Conservation (phyloP, 805 yeast species). For the Pachysolen tannophilus region DNA sequence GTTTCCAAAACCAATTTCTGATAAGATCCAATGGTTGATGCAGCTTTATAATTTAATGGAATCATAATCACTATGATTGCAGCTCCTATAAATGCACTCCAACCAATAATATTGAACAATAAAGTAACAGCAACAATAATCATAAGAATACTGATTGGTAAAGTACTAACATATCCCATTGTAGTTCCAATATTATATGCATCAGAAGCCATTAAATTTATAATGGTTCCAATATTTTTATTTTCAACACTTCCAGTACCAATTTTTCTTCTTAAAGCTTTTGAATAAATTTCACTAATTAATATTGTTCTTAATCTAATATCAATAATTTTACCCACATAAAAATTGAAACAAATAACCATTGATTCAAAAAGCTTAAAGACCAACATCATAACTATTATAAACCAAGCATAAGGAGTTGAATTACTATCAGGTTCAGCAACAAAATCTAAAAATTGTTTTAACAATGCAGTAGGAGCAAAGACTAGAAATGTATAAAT, state of each 20-base stretch:
- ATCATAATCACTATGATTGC: conserved; percentile 27
- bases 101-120: conserved; percentile 33
- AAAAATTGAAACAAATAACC: conserved; percentile 72
- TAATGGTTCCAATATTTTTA: neutral
- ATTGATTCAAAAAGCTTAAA: conserved; percentile 53
- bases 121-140: conserved; percentile 25
- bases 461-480: conserved; percentile 72
- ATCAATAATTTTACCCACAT: conserved; percentile 87
- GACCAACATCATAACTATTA: conserved; percentile 64
- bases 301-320: conserved; percentile 83
- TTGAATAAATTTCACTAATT: conserved; percentile 86
- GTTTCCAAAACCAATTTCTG: conserved; percentile 29
- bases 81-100: conserved; percentile 38
- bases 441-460: conserved; percentile 74
- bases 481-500: conserved; percentile 60
- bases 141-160: conserved; percentile 12
- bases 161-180: conserved; percentile 11
- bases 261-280: conserved; percentile 64
- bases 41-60: conserved; percentile 32
- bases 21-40: conserved; percentile 21
- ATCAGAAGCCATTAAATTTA: conserved; percentile 8
- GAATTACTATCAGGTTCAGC: conserved; percentile 60
- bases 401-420: conserved; percentile 74
- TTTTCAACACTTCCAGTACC: too few relatives aligned
- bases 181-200: conserved; percentile 4